Evolutionary conservation across 345 rosid species (phyloP), one percentile per base, ranked within the genome.

Genomic region (Arabis hirsuta): DNA sequence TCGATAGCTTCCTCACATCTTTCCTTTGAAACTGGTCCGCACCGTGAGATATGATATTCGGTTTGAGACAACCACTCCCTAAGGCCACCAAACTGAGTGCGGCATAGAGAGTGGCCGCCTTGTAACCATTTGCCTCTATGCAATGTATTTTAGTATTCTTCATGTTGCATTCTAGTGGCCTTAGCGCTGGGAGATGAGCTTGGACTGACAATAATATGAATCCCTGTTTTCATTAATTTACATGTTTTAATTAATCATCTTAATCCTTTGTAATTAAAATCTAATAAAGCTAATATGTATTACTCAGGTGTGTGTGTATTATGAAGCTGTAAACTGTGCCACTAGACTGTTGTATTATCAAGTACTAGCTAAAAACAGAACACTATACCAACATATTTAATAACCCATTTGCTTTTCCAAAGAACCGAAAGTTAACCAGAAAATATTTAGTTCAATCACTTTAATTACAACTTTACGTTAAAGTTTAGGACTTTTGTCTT

Each of bases 11-110:
- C 77, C 83, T 85, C 44, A 91, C 69, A 27, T 87, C 77, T 5
- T 72, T 60, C 24, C 71, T 81, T 62, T 71, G 77, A 81, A 95
- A 91, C 70, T 95, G 99, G 72, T 91, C 89, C 0, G 91, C 99
- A 7, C 99, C 99, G 45, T 85, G 97, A 51, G 97, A 86, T 13
- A 95, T 87, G 79, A 95, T 95, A 85, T 89, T 95, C 12, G 99
- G 99, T 74, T 95, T 95, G 14, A 95, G 88, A 61, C 99, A 88
- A 39, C 99, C 99, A 61, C 97, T 95, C n/a, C 99, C 99, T 48
- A 91, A 46, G 5, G 99, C 99, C 65, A 95, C 93, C 63, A 95
- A 77, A 67, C 87, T 87, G 9, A 95, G 87, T 41, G 97, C 91
- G 8, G 82, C 78, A 62, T 82, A 91, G 65, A 95, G 85, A 48